A percentile compares a stretch with the other conserved stretches of the same genome.
Evolutionary conservation across 768 basidiomycete genomes (phyloP).

Genomic region (Tremella yokohamensis): DNA sequence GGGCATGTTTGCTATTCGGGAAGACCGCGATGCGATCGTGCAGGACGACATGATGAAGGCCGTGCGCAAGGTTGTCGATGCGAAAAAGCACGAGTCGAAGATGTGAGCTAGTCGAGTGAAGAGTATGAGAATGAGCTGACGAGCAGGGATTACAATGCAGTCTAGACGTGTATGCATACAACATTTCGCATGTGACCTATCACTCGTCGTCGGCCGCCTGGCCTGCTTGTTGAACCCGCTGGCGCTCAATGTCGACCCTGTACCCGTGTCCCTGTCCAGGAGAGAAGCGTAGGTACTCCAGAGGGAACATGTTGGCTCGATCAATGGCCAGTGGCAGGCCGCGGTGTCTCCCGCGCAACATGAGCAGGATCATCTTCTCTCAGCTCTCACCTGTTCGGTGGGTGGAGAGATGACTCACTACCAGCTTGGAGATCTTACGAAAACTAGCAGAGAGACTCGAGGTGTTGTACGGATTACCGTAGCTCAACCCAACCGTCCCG

Average conservation of each 20-base stretch:
- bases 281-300: slow-evolving; percentile 14
- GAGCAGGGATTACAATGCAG: slow-evolving; percentile 28
- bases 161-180: slow-evolving; percentile 11
- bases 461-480: slow-evolving; percentile 15
- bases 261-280: no score
- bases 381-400: background rate
- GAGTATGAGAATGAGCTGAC: slow-evolving; percentile 1
- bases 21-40: slow-evolving; percentile 86
- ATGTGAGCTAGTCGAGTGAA: slow-evolving; percentile 30
- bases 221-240: no score
- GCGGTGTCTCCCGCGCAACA: slow-evolving; percentile 23
- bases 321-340: slow-evolving; percentile 25
- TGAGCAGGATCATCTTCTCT: slow-evolving; percentile 20
- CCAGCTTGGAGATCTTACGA: slow-evolving; percentile 4
- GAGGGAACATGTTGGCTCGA: slow-evolving; percentile 22
- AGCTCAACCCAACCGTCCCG: slow-evolving; percentile 20
- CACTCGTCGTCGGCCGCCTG: background rate
- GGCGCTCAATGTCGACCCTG: no score
- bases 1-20: slow-evolving; percentile 97
- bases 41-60: slow-evolving; percentile 98
- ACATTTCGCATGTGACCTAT: background rate
- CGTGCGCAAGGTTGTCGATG: slow-evolving; percentile 87
- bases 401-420: slow-evolving; percentile 1
- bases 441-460: slow-evolving; percentile 15
- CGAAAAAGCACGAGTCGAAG: slow-evolving; percentile 86